phyloP scores from a whole-genome alignment of 768 basidiomycete species.

The Psilocybe tampanensis region DNA sequence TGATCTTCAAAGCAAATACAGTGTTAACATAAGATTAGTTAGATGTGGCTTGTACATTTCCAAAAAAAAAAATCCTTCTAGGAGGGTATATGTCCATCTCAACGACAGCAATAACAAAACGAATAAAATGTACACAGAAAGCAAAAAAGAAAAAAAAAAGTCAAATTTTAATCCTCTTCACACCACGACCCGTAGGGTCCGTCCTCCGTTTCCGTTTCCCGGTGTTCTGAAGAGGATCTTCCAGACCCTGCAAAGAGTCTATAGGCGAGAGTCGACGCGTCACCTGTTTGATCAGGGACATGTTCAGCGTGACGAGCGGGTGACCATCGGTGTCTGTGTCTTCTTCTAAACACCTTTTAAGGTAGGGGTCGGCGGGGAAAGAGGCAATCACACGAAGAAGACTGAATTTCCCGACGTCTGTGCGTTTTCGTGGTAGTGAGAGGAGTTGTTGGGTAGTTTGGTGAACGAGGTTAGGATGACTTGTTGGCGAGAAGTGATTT shows the following conservation, averaged over 20 bases:
- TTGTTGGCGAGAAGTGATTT: constrained; percentile 33
- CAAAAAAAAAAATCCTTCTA: too few species aligned
- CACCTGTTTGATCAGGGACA: constrained; percentile 40
- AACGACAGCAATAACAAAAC: background rate
- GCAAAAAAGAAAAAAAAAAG: background rate
- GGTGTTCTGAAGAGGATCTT: constrained; percentile 23
- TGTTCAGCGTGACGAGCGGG: constrained; percentile 44
- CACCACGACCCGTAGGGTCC: background rate
- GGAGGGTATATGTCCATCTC: background rate
- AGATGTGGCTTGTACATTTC: too few species aligned
- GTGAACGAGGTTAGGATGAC: constrained; percentile 31
- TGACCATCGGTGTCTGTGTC: constrained; percentile 40
- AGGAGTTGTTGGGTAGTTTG: constrained; percentile 27
- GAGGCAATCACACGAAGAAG: constrained; percentile 43
- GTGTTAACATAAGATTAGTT: too few species aligned
- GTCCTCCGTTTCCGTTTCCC: constrained; percentile 26
- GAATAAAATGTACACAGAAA: background rate
- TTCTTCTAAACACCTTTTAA: constrained; percentile 40
- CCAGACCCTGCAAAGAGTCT: constrained; percentile 35
- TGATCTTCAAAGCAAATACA: too few species aligned
- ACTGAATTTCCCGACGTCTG: constrained; percentile 41
- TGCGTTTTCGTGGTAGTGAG: constrained; percentile 34
- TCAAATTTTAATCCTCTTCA: constrained; percentile 1
- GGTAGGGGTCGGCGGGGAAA: constrained; percentile 40
- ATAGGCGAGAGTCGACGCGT: constrained; percentile 38